Percentiles rank a stretch among this genome's conserved stretches.
phyloP scores from a whole-genome alignment of 192 early-diverging fungal species.

The Mortierella hygrophila region DNA sequence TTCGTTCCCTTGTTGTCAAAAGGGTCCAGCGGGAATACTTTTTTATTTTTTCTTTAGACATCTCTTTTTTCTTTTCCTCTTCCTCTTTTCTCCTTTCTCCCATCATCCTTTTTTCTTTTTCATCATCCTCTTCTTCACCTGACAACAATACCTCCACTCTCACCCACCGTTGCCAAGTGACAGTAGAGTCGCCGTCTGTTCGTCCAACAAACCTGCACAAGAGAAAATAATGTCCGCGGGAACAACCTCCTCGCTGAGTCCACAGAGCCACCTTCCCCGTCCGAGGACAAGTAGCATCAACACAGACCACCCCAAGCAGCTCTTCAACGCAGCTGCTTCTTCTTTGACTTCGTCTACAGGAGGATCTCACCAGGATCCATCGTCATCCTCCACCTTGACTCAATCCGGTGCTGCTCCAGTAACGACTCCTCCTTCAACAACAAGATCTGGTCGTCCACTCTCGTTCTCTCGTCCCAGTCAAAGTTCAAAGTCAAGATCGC shows the following conservation, averaged over 20 bases:
- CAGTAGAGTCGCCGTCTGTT: background rate
- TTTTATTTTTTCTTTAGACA: background rate
- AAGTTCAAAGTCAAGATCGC: background rate
- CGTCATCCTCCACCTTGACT: background rate
- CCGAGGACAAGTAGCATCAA: constrained; percentile 40
- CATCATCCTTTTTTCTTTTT: background rate
- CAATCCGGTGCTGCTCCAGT: background rate
- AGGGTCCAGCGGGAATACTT: background rate
- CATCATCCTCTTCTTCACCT: background rate
- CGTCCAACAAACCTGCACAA: background rate
- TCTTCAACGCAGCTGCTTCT: background rate
- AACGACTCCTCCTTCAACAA: constrained; percentile 1
- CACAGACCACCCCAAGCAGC: constrained; percentile 22
- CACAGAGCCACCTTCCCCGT: constrained; percentile 22
- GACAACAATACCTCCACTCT: background rate
- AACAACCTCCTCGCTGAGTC: constrained; percentile 20
- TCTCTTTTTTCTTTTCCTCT: background rate
- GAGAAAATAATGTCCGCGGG: constrained; percentile 17
- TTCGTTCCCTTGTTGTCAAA: background rate
- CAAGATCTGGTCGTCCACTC: constrained; percentile 32
- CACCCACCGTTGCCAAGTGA: background rate
- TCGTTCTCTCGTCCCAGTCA: constrained; percentile 4
- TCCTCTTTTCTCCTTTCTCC: background rate
- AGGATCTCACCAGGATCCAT: background rate
- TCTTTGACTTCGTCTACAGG: background rate